These are phyloP conservation scores for Meyerozyma guilliermondii DNA, from an alignment of 1,139 yeast genomes.

Conservation along the genomic window DNA sequence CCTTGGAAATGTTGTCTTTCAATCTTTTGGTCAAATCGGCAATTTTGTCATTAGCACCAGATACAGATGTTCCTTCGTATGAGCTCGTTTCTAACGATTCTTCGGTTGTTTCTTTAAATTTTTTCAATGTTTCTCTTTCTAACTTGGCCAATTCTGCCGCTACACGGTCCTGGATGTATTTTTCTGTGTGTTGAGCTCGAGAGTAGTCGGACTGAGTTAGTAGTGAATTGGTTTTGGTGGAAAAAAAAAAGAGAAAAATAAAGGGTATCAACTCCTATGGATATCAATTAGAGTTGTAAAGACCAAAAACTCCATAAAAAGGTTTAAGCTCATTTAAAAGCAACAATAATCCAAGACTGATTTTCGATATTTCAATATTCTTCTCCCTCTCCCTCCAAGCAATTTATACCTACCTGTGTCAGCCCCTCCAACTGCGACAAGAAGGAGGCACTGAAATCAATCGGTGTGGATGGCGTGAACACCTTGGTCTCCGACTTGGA, in stretches of 20 bases:
- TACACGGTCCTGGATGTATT: conserved; percentile 73
- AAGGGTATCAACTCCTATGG: too few species aligned
- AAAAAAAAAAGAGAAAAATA: too few species aligned
- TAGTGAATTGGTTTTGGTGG: too few species aligned
- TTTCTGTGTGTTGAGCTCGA: conserved; percentile 74
- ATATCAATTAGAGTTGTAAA: too few species aligned
- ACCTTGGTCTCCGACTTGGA: conserved; percentile 63
- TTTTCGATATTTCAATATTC: neutral
- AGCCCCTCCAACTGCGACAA: conserved; percentile 68
- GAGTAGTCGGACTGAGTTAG: conserved; percentile 63
- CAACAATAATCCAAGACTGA: neutral
- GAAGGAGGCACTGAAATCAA: conserved; percentile 67
- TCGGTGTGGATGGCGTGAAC: conserved; percentile 67
- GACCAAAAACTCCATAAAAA: too few species aligned
- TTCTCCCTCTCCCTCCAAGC: neutral
- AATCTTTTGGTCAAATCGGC: conserved; percentile 18
- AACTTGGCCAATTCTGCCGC: conserved; percentile 58
- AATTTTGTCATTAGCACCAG: conserved; percentile 33
- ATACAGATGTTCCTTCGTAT: conserved; percentile 20
- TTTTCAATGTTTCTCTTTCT: conserved; percentile 53
- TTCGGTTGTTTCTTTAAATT: conserved; percentile 50
- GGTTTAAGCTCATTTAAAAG: neutral
- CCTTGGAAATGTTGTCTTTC: conserved; percentile 44
- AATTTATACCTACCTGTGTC: conserved; percentile 46
- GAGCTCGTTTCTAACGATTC: conserved; percentile 31